Percentiles rank a stretch among this genome's conserved stretches.
Conservation (phyloP, 176 grass and related monocot genomes). For the Poa pratensis region DNA sequence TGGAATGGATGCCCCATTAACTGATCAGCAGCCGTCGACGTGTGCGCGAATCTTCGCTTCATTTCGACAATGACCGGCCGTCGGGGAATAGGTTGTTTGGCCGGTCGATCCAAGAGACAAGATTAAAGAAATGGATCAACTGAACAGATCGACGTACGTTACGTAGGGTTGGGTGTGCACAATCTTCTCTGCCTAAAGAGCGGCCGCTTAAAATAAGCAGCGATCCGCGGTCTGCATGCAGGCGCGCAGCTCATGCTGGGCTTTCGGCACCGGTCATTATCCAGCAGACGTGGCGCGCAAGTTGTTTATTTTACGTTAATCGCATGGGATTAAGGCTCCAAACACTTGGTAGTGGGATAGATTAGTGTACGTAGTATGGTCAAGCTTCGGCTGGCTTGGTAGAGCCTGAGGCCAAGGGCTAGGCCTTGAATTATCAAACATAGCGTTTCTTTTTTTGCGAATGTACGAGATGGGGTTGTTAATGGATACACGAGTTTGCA, state of each 20-base stretch:
- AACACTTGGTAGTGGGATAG: neutral
- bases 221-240: conserved; percentile 12
- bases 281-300: neutral
- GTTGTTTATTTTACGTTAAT: conserved; percentile 1
- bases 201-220: neutral
- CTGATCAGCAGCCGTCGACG: too few relatives aligned
- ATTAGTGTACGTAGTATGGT: neutral
- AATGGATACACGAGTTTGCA: neutral
- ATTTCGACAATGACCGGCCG: conserved; percentile 12
- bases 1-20: too few relatives aligned
- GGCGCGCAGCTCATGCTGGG: neutral
- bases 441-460: too few relatives aligned
- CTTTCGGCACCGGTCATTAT: conserved; percentile 27
- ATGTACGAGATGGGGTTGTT: neutral
- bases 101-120: neutral
- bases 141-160: neutral
- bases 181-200: neutral
- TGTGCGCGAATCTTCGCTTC: conserved; percentile 3
- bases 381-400: too few relatives aligned
- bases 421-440: neutral
- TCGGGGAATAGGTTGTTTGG: neutral
- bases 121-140: conserved; percentile 17
- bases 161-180: neutral
- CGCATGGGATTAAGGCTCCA: neutral
- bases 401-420: neutral